A percentile compares a stretch with the other conserved stretches of the same genome.
phyloP scores from a whole-genome alignment of 345 rosid genomes.

The Balakata baccata region DNA sequence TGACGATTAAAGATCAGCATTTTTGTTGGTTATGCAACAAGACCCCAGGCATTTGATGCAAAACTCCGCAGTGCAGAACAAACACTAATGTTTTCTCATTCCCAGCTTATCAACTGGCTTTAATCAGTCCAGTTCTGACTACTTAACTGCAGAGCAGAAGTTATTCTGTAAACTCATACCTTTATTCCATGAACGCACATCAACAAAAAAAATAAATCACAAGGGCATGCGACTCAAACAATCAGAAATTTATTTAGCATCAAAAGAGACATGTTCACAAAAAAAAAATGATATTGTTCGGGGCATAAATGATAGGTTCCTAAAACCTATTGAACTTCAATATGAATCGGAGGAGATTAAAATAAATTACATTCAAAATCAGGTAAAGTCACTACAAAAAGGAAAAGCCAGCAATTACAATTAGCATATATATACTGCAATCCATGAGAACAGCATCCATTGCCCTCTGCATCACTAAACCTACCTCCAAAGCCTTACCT shows the following conservation, averaged over 20 bases:
- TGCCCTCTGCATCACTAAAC: slow-evolving; percentile 53
- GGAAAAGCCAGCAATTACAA: slow-evolving; percentile 54
- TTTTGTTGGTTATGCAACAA: too few species aligned
- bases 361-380: neutral
- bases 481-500: slow-evolving; percentile 59
- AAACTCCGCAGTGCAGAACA: too few species aligned
- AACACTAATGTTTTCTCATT: too few species aligned
- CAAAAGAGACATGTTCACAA: neutral
- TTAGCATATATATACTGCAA: slow-evolving; percentile 56
- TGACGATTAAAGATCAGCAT: too few species aligned
- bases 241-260: neutral
- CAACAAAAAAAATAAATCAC: neutral
- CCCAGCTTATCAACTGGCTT: too few species aligned
- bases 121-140: too few species aligned
- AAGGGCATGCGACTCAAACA: neutral
- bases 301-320: neutral
- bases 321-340: neutral
- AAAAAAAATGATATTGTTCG: neutral
- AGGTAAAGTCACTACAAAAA: slow-evolving; percentile 24
- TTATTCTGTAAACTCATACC: neutral
- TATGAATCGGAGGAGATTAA: neutral
- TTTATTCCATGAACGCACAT: neutral
- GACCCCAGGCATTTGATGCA: too few species aligned
- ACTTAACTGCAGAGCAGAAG: too few species aligned
- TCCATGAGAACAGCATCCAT: slow-evolving; percentile 67